These are phyloP conservation scores for Petasospora fabianii DNA, from an alignment of 1,139 yeast genomes.

Conservation along the genomic window DNA sequence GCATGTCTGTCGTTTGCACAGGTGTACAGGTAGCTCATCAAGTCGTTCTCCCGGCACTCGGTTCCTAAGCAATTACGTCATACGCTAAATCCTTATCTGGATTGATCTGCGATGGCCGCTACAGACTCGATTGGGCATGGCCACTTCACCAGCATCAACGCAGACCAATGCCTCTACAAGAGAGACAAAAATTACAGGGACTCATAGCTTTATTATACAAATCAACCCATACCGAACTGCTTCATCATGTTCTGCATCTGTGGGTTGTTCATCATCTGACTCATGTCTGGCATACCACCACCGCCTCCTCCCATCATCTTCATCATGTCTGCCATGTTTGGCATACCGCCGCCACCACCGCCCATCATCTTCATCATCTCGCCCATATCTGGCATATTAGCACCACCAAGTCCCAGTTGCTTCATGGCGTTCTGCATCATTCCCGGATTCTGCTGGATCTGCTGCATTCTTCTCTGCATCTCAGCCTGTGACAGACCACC, in stretches of 20 bases:
- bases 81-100: no score
- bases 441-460: constrained; percentile 61
- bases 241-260: constrained; percentile 24
- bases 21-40: no score
- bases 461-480: constrained; percentile 45
- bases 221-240: constrained; percentile 57
- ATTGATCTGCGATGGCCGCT: no score
- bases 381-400: constrained; percentile 47
- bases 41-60: no score
- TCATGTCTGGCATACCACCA: constrained; percentile 44
- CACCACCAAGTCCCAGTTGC: constrained; percentile 31
- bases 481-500: constrained; percentile 30
- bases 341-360: constrained; percentile 37
- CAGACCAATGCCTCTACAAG: no score
- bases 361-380: constrained; percentile 41
- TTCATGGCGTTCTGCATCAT: constrained; percentile 57
- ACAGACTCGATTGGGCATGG: no score
- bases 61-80: no score
- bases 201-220: no score
- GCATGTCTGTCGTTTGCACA: no score
- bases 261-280: constrained; percentile 58
- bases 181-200: no score
- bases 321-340: constrained; percentile 50
- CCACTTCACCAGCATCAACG: no score
- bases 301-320: constrained; percentile 47